Evolutionary conservation across 1,284 basidiomycete species (phyloP), one percentile per base, ranked within the genome.

Genomic region (Austroboletus novae-zelandiae): DNA sequence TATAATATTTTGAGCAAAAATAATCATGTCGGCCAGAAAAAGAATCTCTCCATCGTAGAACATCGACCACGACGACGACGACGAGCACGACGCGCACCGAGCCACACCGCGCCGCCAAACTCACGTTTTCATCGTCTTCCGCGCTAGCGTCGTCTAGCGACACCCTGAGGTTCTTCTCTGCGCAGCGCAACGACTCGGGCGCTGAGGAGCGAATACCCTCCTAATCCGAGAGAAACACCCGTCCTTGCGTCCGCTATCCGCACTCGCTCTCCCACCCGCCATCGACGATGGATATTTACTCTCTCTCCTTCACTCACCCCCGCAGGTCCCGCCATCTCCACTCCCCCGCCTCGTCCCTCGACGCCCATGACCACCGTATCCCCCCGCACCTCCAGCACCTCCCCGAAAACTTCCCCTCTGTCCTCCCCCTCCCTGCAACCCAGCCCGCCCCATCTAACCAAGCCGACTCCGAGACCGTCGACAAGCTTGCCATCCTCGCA

Each of bases 241-340:
- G 15, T 58, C 57, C 56, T 45, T 53, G 48, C 44, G 57, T 30
- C 46, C 34, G 36, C 54, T 53, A 36, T 30, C 41, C 44, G 42
- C 39, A 27, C 45, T 47, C 47, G 36, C 32, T 40, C 37, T 37
- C 47, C 14, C 37, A 9, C 42, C n/a, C 1, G 25, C 37, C 42
- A 4, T 10, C 40, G 53, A 48, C 65, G 66, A 94, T 94, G 93
- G 93, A 95, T 70, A 83, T 94, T 67, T 95, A 94, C 80, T 91
- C 92, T 49, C 91, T 91, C 60, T 91, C 92, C 66, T 92, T 93
- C 77, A 86, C 84, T 63, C 87, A 90, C 74, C 90, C 90, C 61
- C 86, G 88, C 74, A 77, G 83, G 67, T 78, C 83, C 68, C 83
- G 83, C 66, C 78, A 81, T 71, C 71, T 77, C 71, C 55, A 67